phyloP scores from a whole-genome alignment of 768 basidiomycete species.

The Panus rudis region DNA sequence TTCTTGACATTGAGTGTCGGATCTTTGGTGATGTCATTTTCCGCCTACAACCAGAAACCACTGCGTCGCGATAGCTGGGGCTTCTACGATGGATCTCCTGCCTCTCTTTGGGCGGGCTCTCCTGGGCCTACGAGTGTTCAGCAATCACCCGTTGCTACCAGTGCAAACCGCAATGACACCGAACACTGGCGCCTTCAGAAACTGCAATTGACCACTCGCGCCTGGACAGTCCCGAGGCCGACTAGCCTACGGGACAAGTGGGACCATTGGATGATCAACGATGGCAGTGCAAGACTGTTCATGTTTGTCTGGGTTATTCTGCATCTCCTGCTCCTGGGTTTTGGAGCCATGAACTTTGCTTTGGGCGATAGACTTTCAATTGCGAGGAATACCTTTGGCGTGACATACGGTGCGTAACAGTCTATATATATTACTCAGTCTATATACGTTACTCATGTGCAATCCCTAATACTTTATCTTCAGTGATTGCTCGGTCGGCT shows the following conservation, averaged over 20 bases:
- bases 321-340: slow-evolving; percentile 67
- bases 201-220: slow-evolving; percentile 52
- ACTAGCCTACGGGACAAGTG: slow-evolving; percentile 39
- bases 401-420: slow-evolving; percentile 70
- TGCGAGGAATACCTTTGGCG: slow-evolving; percentile 66
- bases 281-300: slow-evolving; percentile 75
- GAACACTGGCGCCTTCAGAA: slow-evolving; percentile 82
- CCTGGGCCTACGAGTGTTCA: too few species aligned
- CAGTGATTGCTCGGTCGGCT: slow-evolving; percentile 81
- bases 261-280: slow-evolving; percentile 87
- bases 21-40: slow-evolving; percentile 63
- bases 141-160: slow-evolving; percentile 31
- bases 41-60: slow-evolving; percentile 51
- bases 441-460: not conserved
- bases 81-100: too few species aligned
- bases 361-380: slow-evolving; percentile 71
- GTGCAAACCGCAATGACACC: slow-evolving; percentile 79
- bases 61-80: slow-evolving; percentile 18
- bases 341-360: slow-evolving; percentile 73
- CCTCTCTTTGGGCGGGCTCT: too few species aligned
- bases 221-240: slow-evolving; percentile 28
- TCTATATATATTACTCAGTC: too few species aligned
- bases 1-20: slow-evolving; percentile 31
- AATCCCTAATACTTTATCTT: not conserved
- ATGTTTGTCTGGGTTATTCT: slow-evolving; percentile 77